These are phyloP conservation scores for Beauveria medogensis DNA, from an alignment of 2,329 filamentous ascomycete species.

Conservation along the genomic window DNA sequence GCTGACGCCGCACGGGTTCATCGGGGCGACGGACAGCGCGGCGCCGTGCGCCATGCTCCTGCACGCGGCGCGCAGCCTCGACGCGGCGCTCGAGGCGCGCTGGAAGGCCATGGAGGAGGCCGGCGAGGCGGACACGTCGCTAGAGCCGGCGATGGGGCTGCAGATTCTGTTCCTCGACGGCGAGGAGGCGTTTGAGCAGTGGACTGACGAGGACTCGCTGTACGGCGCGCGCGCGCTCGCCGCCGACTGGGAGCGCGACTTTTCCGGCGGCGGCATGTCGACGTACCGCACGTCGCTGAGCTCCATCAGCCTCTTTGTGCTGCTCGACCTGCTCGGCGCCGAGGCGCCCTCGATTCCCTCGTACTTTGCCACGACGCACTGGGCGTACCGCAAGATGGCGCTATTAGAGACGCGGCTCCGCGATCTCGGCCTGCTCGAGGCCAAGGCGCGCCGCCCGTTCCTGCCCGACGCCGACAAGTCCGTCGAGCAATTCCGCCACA, in stretches of 20 bases:
- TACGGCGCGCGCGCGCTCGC: slow-evolving; percentile 85
- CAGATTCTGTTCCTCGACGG: slow-evolving; percentile 89
- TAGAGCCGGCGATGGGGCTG: slow-evolving; percentile 73
- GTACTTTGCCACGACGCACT: slow-evolving; percentile 85
- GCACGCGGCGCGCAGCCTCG: slow-evolving; percentile 74
- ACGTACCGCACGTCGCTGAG: slow-evolving; percentile 66
- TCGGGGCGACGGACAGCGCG: slow-evolving; percentile 89
- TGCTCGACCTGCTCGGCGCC: slow-evolving; percentile 81
- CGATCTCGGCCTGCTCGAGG: slow-evolving; percentile 56
- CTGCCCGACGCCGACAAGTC: slow-evolving; percentile 55
- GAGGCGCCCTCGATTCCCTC: slow-evolving; percentile 65
- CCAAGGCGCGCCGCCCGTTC: slow-evolving; percentile 45
- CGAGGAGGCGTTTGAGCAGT: slow-evolving; percentile 80
- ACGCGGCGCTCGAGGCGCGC: slow-evolving; percentile 69
- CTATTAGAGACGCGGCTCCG: slow-evolving; percentile 67
- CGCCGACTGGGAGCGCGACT: slow-evolving; percentile 65
- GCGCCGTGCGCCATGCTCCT: slow-evolving; percentile 91
- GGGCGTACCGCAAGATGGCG: slow-evolving; percentile 78
- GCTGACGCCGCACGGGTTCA: slow-evolving; percentile 71
- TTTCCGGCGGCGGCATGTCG: slow-evolving; percentile 63
- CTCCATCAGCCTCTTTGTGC: slow-evolving; percentile 78
- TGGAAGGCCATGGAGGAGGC: slow-evolving; percentile 65
- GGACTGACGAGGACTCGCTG: slow-evolving; percentile 74
- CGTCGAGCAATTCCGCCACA: slow-evolving; percentile 34
- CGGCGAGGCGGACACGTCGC: slow-evolving; percentile 40